Base-by-base conservation (phyloP, 805 yeast species). In the Tanozyma kutaoensis region DNA sequence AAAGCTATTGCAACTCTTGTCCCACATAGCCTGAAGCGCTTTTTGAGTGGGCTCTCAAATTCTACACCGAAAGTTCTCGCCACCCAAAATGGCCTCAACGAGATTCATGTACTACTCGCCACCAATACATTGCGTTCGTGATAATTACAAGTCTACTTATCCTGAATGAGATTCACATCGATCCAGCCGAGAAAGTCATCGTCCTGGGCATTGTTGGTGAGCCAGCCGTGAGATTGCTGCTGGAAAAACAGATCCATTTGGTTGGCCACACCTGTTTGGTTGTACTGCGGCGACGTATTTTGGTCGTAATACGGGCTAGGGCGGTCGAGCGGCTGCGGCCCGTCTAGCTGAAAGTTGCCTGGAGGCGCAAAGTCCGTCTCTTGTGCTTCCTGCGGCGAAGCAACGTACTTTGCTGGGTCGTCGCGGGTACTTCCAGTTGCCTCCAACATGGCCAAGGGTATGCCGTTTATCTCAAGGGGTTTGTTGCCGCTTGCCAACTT, bases 181-280 rank as follows among this genome's bases (percentile, higher is more conserved):
- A 86, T 79, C 95, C 95, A 86, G 9, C 96, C 96, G 25, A 86
- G 56, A 42, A 86, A 78, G 46, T 86, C 96, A 44, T 86, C 96
- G 28, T 74, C 81, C 18, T 55, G 58, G 30, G 51, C 43, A 27
- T 51, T 55, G 29, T 73, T 76, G 43, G 81, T 85, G 45, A 76
- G 66, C 94, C 93, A 82, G 17, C 84, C 86, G 19, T 76, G 72
- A 15, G 85, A 78, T 39, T 80, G 91, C 47, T 77, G 84, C 45
- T 77, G 84, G 51, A 79, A 72, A 38, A 79, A 77, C 12, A 62
- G 61, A 39, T 76, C 74, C 41, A 72, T 50, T 28, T 47, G 60
- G 32, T 39, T 52, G 12, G 42, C 43, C 32, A 43, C 39, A 1
- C 42, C 50, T 15, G 10, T 17, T 10, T 17, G 20, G 8, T 17